These are phyloP conservation scores for Spinacia oleracea DNA, from an alignment of 179 eudicot genomes.

Conservation along the genomic window DNA sequence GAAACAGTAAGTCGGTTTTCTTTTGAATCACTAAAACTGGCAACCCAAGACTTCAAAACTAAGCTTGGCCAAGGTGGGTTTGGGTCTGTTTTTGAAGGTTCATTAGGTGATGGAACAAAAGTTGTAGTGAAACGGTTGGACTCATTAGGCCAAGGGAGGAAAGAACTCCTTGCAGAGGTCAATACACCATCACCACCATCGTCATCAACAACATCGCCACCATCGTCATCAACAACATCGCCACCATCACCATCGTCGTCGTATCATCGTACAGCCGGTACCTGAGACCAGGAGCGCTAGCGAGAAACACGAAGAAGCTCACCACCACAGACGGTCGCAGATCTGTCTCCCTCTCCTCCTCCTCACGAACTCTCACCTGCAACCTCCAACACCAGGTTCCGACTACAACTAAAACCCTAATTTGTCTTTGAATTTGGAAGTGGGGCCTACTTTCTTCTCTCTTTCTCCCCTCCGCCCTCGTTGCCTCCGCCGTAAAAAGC, in stretches of 20 bases:
- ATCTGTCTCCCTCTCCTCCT: slow-evolving; percentile 5
- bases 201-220: background rate
- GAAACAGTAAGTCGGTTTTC: background rate
- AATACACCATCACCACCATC: slow-evolving; percentile 11
- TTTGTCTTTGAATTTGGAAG: background rate
- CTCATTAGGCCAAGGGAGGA: slow-evolving; percentile 11
- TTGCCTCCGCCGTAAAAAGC: slow-evolving; percentile 26
- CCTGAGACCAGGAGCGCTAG: slow-evolving; percentile 26
- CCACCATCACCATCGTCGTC: background rate
- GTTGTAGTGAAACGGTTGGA: slow-evolving; percentile 10
- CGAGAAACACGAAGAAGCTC: slow-evolving; percentile 21
- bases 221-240: background rate
- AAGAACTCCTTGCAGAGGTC: slow-evolving; percentile 19
- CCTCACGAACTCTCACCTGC: background rate
- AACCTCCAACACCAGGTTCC: background rate
- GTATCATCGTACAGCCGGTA: slow-evolving; percentile 7
- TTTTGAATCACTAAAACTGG: background rate
- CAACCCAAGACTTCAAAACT: slow-evolving; percentile 11
- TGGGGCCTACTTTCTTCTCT: slow-evolving; percentile 13
- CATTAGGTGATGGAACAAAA: slow-evolving; percentile 8
- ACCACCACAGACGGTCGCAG: slow-evolving; percentile 8
- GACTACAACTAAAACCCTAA: background rate
- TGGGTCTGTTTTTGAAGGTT: slow-evolving; percentile 11
- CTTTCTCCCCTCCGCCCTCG: slow-evolving; percentile 10
- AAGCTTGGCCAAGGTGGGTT: slow-evolving; percentile 18